Conservation (phyloP, 1,284 basidiomycete species). For the Coriolopsis trogii region DNA sequence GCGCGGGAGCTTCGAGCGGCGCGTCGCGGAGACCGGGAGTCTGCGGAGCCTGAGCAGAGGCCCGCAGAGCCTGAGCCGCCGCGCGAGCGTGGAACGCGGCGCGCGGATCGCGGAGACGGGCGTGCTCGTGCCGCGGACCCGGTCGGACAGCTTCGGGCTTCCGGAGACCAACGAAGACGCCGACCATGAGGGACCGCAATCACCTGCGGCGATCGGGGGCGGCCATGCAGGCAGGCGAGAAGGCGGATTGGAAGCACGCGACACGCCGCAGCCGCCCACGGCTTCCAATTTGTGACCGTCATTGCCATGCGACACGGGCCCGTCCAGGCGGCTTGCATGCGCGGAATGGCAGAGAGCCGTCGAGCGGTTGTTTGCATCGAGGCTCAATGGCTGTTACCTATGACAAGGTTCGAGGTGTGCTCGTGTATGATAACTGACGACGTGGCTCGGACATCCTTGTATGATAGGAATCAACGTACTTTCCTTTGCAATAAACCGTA, state of each 20-base stretch:
- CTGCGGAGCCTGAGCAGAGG: slow-evolving; percentile 38
- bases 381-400: too few relatives aligned
- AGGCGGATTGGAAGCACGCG: slow-evolving; percentile 1
- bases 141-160: slow-evolving; percentile 20
- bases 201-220: not conserved
- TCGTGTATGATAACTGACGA: slow-evolving; percentile 5
- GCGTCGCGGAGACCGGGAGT: slow-evolving; percentile 38
- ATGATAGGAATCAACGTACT: slow-evolving; percentile 8
- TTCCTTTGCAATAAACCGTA: not conserved
- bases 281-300: too few relatives aligned
- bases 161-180: slow-evolving; percentile 23
- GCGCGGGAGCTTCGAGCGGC: slow-evolving; percentile 45
- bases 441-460: slow-evolving; percentile 6
- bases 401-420: too few relatives aligned
- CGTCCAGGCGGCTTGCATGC: too few relatives aligned
- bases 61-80: slow-evolving; percentile 45
- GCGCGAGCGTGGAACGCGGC: slow-evolving; percentile 62
- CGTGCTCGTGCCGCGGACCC: slow-evolving; percentile 21
- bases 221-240: not conserved
- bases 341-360: not conserved
- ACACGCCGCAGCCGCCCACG: slow-evolving; percentile 13
- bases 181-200: too few relatives aligned
- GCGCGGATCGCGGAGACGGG: slow-evolving; percentile 60
- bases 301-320: too few relatives aligned
- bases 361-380: too few relatives aligned